Base-by-base conservation (phyloP, 768 basidiomycete species). In the Auricularia auricula-judae region DNA sequence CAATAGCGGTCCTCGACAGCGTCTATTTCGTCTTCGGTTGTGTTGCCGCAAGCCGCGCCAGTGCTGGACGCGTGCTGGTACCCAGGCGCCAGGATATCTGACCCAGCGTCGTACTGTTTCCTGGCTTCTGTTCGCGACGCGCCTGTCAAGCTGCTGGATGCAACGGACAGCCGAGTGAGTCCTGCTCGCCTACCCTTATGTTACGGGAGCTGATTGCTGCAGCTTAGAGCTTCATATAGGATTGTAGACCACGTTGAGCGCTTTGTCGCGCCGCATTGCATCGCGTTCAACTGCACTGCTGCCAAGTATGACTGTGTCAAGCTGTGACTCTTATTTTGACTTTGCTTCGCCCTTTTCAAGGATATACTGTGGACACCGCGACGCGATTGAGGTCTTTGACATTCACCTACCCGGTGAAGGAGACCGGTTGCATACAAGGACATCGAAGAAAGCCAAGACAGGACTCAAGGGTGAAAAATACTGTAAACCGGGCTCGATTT, bases 231-330 rank as follows among this genome's bases (percentile, higher is more conserved):
- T 0, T 94, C 92, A 1, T 98, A 98, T 73, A 80, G 80, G 47
- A 96, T 98, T 44, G 82, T 98, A 10, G 94, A 98, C 73, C 95
- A 98, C 70, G 80, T 89, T n/a, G 96, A 98, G 75, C 83, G 94
- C 36, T 85, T 91, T 63, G 79, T 97, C 47, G 93, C 92, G 0
- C 94, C 96, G 0, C 88, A 93, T 63, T 84, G 85, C 68, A 78
- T 98, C 65, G 80, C 87, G 0, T 98, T 97, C 74, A 90, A 91
- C 68, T 73, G 79, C 1, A 75, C 82, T 3, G 85, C 83, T 0
- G 78, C 85, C 42, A 87, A 81, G 93, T 93, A 64, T 63, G 80
- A 69, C 14, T 3, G 5, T 14, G 36, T n/a, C 39, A 29, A 29
- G 18, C 16, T 10, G 62, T 1, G 4, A 21, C n/a, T 10, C 23